Evolutionary conservation across 148 eudicot species (phyloP).

Genomic region (Simmondsia chinensis): DNA sequence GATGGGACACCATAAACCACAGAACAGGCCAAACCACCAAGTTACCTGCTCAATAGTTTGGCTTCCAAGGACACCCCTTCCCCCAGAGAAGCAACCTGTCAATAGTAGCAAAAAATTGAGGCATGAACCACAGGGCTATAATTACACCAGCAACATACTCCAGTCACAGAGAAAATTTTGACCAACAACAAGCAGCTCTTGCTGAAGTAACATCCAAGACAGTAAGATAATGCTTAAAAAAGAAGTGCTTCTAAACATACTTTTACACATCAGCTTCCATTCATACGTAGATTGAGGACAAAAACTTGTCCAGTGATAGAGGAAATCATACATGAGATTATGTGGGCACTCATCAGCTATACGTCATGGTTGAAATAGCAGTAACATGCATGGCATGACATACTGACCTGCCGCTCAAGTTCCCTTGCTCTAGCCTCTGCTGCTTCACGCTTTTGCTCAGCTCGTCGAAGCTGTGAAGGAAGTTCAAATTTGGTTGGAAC

Average conservation of each 20-base stretch:
- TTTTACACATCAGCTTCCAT: too few species aligned
- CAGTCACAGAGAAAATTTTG: not conserved
- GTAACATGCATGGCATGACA: slow-evolving; percentile 4
- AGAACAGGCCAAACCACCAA: not conserved
- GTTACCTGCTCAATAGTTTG: slow-evolving; percentile 84
- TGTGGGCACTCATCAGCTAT: not conserved
- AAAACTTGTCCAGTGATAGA: not conserved
- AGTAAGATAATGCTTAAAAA: not conserved
- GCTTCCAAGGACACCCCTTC: slow-evolving; percentile 98
- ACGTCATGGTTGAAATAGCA: slow-evolving; percentile 1
- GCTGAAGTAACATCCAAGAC: not conserved
- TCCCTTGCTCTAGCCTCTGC: slow-evolving; percentile 88
- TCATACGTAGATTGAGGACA: not conserved
- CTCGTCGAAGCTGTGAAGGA: slow-evolving; percentile 62
- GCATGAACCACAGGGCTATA: not conserved
- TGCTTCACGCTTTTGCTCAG: slow-evolving; percentile 80
- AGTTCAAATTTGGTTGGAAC: not conserved
- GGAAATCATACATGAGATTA: not conserved
- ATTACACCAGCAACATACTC: not conserved
- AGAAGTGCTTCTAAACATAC: not conserved
- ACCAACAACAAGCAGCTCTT: not conserved
- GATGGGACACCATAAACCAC: not conserved
- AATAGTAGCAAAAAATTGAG: slow-evolving; percentile 1
- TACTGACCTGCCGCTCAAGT: slow-evolving; percentile 82
- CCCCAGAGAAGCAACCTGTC: slow-evolving; percentile 91